These are phyloP conservation scores for Euphorbia lathyris DNA, from an alignment of 345 rosid genomes.

Conservation along the genomic window DNA sequence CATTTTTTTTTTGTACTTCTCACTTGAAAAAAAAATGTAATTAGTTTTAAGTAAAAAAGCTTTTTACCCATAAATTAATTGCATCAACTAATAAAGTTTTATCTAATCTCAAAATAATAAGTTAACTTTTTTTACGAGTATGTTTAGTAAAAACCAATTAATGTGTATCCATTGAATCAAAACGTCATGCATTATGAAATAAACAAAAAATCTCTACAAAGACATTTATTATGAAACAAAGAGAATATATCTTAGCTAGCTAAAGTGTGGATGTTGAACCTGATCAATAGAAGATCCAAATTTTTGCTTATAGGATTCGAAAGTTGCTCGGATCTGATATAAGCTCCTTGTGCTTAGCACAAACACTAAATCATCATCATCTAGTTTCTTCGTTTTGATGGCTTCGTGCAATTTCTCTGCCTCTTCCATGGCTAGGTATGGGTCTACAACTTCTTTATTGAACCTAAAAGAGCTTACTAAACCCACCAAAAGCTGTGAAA, in stretches of 20 bases:
- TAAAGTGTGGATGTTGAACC: conserved; percentile 40
- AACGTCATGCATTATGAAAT: no score
- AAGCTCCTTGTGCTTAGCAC: conserved; percentile 67
- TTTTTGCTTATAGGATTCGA: conserved; percentile 48
- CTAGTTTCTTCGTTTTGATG: conserved; percentile 50
- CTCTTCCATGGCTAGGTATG: conserved; percentile 54
- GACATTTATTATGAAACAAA: no score
- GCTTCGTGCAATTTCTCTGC: conserved; percentile 62
- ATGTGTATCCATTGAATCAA: no score
- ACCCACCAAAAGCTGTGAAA: conserved; percentile 55
- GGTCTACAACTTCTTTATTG: conserved; percentile 56
- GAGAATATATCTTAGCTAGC: not conserved
- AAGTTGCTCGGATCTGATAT: conserved; percentile 72
- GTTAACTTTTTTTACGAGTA: no score
- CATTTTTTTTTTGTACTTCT: no score
- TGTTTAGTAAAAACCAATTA: no score
- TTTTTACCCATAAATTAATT: no score
- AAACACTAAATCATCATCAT: conserved; percentile 54
- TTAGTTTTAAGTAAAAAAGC: no score
- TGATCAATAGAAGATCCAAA: conserved; percentile 53
- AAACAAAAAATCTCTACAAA: no score
- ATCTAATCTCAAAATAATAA: no score
- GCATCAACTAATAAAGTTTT: no score
- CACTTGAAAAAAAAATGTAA: no score
- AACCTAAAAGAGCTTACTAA: conserved; percentile 74